phyloP scores from a whole-genome alignment of 495 filamentous ascomycete species.

The Penicilliopsis zonata region DNA sequence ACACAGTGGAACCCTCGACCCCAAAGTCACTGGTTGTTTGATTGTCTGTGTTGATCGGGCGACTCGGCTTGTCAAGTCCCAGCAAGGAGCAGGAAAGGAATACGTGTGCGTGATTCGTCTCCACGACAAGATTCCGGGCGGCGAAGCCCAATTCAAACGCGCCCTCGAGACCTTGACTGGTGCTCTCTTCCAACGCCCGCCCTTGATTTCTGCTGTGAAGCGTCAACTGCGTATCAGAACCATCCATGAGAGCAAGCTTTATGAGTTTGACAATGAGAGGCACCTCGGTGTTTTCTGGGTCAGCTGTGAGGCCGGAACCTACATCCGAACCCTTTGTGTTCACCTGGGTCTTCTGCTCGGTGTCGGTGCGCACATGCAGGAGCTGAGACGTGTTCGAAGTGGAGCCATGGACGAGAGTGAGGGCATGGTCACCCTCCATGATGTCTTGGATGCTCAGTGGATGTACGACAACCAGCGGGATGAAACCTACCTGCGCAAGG shows the following conservation, averaged over 20 bases:
- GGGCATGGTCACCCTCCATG: slow-evolving; percentile 85
- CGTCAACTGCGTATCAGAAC: slow-evolving; percentile 93
- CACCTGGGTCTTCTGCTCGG: slow-evolving; percentile 87
- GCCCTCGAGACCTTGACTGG: slow-evolving; percentile 92
- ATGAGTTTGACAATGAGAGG: slow-evolving; percentile 95
- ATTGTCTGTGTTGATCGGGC: slow-evolving; percentile 95
- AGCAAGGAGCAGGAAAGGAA: slow-evolving; percentile 93
- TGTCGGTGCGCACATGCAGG: slow-evolving; percentile 97
- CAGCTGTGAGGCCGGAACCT: slow-evolving; percentile 95
- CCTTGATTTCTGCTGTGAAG: slow-evolving; percentile 96
- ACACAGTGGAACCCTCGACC: slow-evolving; percentile 94
- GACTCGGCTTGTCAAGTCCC: slow-evolving; percentile 92
- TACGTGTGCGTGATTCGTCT: slow-evolving; percentile 80
- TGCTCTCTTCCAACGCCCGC: slow-evolving; percentile 93
- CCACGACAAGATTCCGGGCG: slow-evolving; percentile 84
- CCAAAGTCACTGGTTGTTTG: slow-evolving; percentile 85
- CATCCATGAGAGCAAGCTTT: slow-evolving; percentile 87
- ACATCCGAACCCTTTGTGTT: slow-evolving; percentile 95
- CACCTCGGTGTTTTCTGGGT: slow-evolving; percentile 99
- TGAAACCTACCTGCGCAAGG: slow-evolving; percentile 73
- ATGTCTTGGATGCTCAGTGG: slow-evolving; percentile 93
- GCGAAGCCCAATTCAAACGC: slow-evolving; percentile 75
- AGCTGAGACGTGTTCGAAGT: slow-evolving; percentile 83
- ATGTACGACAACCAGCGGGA: slow-evolving; percentile 82
- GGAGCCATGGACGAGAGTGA: slow-evolving; percentile 88